These are phyloP conservation scores for Glaciozyma antarctica DNA, from an alignment of 768 basidiomycete species.

Conservation along the genomic window DNA sequence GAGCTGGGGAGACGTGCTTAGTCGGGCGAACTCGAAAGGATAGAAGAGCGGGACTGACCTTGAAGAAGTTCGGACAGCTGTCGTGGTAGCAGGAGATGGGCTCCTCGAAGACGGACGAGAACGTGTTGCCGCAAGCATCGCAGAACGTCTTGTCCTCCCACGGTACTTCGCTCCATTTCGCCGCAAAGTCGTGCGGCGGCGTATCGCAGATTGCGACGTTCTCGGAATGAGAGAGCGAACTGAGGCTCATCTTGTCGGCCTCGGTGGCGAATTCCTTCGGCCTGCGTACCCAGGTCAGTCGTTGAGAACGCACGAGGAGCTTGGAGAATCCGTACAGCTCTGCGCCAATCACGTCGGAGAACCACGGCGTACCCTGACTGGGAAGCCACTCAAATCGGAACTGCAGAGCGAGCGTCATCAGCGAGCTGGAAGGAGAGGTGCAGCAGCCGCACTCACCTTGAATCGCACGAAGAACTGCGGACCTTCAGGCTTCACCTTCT, in stretches of 20 bases:
- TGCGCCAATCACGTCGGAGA: constrained; percentile 14
- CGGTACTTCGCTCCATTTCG: background rate
- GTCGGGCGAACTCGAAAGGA: too few relatives aligned
- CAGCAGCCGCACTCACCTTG: constrained; percentile 9
- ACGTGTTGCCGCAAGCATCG: background rate
- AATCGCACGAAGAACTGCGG: constrained; percentile 8
- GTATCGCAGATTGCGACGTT: background rate
- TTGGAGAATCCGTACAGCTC: background rate
- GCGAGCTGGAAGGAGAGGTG: background rate
- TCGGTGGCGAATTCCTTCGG: too few relatives aligned
- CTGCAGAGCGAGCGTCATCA: background rate
- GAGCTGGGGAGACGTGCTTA: background rate
- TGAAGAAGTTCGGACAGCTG: constrained; percentile 19
- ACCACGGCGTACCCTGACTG: constrained; percentile 26
- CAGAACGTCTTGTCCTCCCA: background rate
- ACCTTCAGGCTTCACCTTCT: background rate
- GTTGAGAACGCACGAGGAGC: background rate
- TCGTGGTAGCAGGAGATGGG: constrained; percentile 25
- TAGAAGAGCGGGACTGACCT: background rate
- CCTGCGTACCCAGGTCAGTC: background rate
- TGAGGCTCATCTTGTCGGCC: too few relatives aligned
- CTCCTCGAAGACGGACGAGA: constrained; percentile 3
- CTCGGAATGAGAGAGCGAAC: background rate
- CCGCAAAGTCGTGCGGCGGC: background rate
- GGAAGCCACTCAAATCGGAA: constrained; percentile 28